These are phyloP conservation scores for Kazachstania kunashirensis DNA, from an alignment of 805 yeast species.

Conservation along the genomic window DNA sequence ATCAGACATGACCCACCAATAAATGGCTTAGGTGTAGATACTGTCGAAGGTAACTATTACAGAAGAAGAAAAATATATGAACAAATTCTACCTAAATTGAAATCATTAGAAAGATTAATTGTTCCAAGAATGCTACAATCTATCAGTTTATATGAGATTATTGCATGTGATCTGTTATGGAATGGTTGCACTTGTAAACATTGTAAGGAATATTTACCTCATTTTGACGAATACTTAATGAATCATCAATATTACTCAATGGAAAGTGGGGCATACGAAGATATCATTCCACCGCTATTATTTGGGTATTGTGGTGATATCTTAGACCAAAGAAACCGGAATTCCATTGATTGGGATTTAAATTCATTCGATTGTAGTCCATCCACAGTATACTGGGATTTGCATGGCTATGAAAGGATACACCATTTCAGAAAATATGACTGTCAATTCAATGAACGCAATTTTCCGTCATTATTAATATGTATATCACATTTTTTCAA, in stretches of 20 bases:
- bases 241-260: slow-evolving; percentile 51
- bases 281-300: slow-evolving; percentile 49
- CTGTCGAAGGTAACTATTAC: slow-evolving; percentile 63
- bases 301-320: slow-evolving; percentile 44
- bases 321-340: slow-evolving; percentile 30
- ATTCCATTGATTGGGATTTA: slow-evolving; percentile 25
- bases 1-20: slow-evolving; percentile 51
- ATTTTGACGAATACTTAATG: slow-evolving; percentile 52
- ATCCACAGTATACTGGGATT: slow-evolving; percentile 34
- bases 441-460: slow-evolving; percentile 38
- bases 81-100: slow-evolving; percentile 38
- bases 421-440: slow-evolving; percentile 32
- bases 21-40: slow-evolving; percentile 50
- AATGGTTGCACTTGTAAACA: slow-evolving; percentile 62
- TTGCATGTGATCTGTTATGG: slow-evolving; percentile 64
- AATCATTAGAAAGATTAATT: slow-evolving; percentile 35
- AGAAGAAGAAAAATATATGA: slow-evolving; percentile 48
- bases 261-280: slow-evolving; percentile 40
- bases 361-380: slow-evolving; percentile 29
- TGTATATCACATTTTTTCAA: slow-evolving; percentile 40
- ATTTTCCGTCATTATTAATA: slow-evolving; percentile 33
- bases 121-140: slow-evolving; percentile 54
- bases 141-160: slow-evolving; percentile 58
- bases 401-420: slow-evolving; percentile 38
- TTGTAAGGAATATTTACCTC: slow-evolving; percentile 41